Evolutionary conservation across 805 yeast species (phyloP).

Genomic region (Schwanniomyces polymorphus): DNA sequence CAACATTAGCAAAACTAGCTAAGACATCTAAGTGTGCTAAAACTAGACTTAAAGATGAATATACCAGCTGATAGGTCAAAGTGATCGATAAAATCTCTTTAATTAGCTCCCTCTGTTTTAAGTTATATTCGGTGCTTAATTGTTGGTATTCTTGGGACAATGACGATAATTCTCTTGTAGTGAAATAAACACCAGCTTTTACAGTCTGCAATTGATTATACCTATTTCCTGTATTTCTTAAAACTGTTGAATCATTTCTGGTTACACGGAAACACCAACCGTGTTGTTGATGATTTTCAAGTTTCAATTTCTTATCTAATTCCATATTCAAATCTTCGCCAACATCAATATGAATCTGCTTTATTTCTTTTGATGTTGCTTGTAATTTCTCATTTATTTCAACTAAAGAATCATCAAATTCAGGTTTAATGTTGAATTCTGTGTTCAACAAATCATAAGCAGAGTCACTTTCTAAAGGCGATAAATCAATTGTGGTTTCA

Average conservation of each 20-base stretch:
- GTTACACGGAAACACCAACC: constrained; percentile 97
- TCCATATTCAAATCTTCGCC: constrained; percentile 81
- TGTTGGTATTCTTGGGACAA: constrained; percentile 59
- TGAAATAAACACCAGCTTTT: constrained; percentile 93
- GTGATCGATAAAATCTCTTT: constrained; percentile 81
- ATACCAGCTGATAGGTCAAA: constrained; percentile 75
- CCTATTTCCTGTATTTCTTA: constrained; percentile 55
- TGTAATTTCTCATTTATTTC: constrained; percentile 60
- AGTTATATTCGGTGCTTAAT: constrained; percentile 65
- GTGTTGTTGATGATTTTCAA: constrained; percentile 83
- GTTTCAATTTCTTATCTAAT: constrained; percentile 81
- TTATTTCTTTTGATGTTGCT: constrained; percentile 47
- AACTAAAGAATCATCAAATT: constrained; percentile 77
- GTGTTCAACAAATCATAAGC: constrained; percentile 42
- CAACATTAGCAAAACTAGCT: constrained; percentile 79
- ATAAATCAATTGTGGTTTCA: constrained; percentile 87
- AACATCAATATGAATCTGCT: constrained; percentile 57
- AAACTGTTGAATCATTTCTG: constrained; percentile 79
- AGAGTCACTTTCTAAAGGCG: constrained; percentile 64
- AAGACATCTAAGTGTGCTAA: constrained; percentile 83
- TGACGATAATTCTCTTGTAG: constrained; percentile 64
- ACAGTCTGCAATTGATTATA: constrained; percentile 85
- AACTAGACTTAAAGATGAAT: constrained; percentile 63
- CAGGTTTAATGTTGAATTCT: constrained; percentile 85
- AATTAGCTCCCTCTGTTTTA: constrained; percentile 75